Evolutionary conservation across 1,284 basidiomycete species (phyloP).

Genomic region (Boletus smithii): DNA sequence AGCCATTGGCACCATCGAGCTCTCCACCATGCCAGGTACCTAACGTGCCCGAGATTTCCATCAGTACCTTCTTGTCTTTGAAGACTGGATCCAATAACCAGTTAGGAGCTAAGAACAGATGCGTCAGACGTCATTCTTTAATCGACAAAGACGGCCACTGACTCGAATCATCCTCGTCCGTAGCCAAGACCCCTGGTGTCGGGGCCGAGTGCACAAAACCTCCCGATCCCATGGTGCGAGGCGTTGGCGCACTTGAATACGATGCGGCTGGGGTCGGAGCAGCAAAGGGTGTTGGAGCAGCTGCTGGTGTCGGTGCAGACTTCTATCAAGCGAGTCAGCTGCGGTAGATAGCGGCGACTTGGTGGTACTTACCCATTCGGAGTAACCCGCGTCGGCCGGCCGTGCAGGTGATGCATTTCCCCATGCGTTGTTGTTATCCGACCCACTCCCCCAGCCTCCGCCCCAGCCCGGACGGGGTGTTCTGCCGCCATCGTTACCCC

Average conservation of each 20-base stretch:
- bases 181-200: slow-evolving; percentile 33
- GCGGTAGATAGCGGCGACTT: not conserved
- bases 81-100: slow-evolving; percentile 32
- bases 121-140: slow-evolving; percentile 1
- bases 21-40: slow-evolving; percentile 53
- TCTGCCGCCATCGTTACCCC: slow-evolving; percentile 37
- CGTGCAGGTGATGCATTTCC: slow-evolving; percentile 38
- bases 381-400: slow-evolving; percentile 31
- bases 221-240: slow-evolving; percentile 30
- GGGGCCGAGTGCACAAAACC: slow-evolving; percentile 29
- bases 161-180: slow-evolving; percentile 31
- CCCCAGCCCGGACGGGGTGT: slow-evolving; percentile 36
- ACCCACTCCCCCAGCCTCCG: slow-evolving; percentile 28
- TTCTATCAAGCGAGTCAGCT: slow-evolving; percentile 17
- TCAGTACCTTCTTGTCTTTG: slow-evolving; percentile 42
- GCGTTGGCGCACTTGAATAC: slow-evolving; percentile 37
- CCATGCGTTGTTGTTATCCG: slow-evolving; percentile 19
- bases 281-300: slow-evolving; percentile 51
- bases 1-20: slow-evolving; percentile 49
- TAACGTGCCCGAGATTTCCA: slow-evolving; percentile 50
- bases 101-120: slow-evolving; percentile 14
- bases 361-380: slow-evolving; percentile 33
- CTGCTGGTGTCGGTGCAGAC: slow-evolving; percentile 55
- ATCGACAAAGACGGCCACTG: slow-evolving; percentile 1
- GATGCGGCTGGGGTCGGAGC: slow-evolving; percentile 34